Evolutionary conservation across 352 stramenopile genomes (phyloP).

Genomic region (Pythium periplocum): DNA sequence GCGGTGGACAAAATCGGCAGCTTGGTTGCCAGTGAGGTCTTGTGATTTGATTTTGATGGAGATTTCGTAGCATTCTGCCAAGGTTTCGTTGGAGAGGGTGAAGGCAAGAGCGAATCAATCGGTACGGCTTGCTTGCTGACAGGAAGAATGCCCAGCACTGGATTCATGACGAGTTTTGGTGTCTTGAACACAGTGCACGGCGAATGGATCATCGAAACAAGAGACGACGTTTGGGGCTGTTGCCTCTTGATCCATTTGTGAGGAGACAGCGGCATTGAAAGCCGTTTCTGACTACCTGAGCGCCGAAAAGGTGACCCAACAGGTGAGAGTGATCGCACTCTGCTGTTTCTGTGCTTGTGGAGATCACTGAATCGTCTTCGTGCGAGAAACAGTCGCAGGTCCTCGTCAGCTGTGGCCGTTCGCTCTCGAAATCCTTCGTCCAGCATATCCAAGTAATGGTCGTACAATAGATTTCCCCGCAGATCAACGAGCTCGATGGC

Average conservation of each 20-base stretch:
- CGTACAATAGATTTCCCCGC: slow-evolving; percentile 52
- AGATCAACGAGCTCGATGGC: slow-evolving; percentile 40
- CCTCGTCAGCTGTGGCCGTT: slow-evolving; percentile 17
- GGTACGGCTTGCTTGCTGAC: no score
- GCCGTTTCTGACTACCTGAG: slow-evolving; percentile 2
- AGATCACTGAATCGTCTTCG: slow-evolving; percentile 24
- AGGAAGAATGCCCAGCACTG: no score
- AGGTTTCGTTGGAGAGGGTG: no score
- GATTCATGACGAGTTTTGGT: no score
- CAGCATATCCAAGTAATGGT: slow-evolving; percentile 26
- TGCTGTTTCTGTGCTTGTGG: neutral
- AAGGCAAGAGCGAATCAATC: no score
- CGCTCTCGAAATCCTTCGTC: slow-evolving; percentile 26
- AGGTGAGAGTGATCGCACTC: no score
- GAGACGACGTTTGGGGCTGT: neutral
- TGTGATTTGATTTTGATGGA: no score
- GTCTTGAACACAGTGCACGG: slow-evolving; percentile 12
- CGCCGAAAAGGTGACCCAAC: no score
- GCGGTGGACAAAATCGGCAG: no score
- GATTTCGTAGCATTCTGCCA: no score
- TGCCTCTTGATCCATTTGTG: slow-evolving; percentile 42
- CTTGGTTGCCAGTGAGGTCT: no score
- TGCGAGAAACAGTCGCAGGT: slow-evolving; percentile 45
- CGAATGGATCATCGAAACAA: slow-evolving; percentile 8
- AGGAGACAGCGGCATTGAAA: slow-evolving; percentile 27